A percentile compares a stretch with the other conserved stretches of the same genome.
phyloP scores from a whole-genome alignment of 169 alveolate genomes.

The Eimeria maxima region DNA sequence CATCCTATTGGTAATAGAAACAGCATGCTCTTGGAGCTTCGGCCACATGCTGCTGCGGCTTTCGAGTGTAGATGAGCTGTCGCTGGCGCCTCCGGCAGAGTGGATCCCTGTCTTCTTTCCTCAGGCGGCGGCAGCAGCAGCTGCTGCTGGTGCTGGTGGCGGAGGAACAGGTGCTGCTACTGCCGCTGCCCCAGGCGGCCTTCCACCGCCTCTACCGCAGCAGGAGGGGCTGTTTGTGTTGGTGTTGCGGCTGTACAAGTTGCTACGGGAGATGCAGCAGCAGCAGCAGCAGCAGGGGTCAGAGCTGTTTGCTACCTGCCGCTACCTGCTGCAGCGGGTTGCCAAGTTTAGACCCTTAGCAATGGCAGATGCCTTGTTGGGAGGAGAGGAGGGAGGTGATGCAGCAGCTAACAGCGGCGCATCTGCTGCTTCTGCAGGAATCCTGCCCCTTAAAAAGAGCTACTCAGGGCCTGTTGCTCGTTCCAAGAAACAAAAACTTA shows the following conservation, averaged over 20 bases:
- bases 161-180: constrained; percentile 14
- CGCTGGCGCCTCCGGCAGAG: constrained; percentile 12
- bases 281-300: constrained; percentile 34
- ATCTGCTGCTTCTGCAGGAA: neutral
- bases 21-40: constrained; percentile 84
- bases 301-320: neutral
- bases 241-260: constrained; percentile 24
- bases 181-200: neutral
- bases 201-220: constrained; percentile 16
- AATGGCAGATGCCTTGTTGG: constrained; percentile 68
- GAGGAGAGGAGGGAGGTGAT: neutral
- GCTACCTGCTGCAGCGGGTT: constrained; percentile 59
- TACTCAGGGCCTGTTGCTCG: constrained; percentile 33
- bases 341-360: constrained; percentile 41
- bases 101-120: constrained; percentile 41
- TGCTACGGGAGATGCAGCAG: neutral
- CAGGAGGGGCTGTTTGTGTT: constrained; percentile 69
- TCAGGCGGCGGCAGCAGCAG: neutral
- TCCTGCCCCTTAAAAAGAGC: neutral
- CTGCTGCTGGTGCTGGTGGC: constrained; percentile 43
- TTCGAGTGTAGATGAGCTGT: neutral
- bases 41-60: constrained; percentile 23
- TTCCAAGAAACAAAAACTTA: neutral
- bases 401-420: constrained; percentile 19
- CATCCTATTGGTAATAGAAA: constrained; percentile 98